These are phyloP conservation scores for Collariella sp. DNA, from an alignment of 495 filamentous ascomycete genomes.

Conservation along the genomic window DNA sequence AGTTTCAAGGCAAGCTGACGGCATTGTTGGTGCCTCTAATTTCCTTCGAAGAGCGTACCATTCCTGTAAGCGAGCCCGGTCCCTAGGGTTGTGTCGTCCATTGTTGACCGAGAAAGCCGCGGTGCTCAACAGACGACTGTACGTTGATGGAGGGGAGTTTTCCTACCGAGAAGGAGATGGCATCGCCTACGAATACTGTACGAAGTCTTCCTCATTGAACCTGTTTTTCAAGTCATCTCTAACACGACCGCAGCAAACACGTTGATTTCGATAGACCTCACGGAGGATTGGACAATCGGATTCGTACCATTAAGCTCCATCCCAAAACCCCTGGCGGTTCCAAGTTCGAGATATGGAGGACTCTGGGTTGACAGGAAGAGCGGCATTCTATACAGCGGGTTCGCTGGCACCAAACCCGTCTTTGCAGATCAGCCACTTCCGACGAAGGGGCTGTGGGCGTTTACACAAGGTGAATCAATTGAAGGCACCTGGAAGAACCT, in stretches of 20 bases:
- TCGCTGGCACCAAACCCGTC: slow-evolving; percentile 10
- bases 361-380: slow-evolving; percentile 18
- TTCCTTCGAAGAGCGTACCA: slow-evolving; percentile 21
- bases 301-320: slow-evolving; percentile 10
- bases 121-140: slow-evolving; percentile 16
- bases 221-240: background rate
- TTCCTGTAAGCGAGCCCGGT: slow-evolving; percentile 15
- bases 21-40: slow-evolving; percentile 6
- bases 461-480: slow-evolving; percentile 8
- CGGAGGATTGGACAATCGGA: slow-evolving; percentile 14
- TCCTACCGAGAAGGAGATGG: slow-evolving; percentile 10
- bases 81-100: too few species aligned
- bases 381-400: slow-evolving; percentile 17
- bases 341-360: slow-evolving; percentile 12
- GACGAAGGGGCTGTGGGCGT: slow-evolving; percentile 19
- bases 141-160: slow-evolving; percentile 20
- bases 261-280: slow-evolving; percentile 18
- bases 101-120: slow-evolving; percentile 8
- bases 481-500: slow-evolving; percentile 17
- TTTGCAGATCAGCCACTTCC: slow-evolving; percentile 10
- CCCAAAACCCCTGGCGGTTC: slow-evolving; percentile 12
- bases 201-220: background rate
- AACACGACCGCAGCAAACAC: slow-evolving; percentile 10
- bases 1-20: slow-evolving; percentile 16
- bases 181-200: slow-evolving; percentile 17